Evolutionary conservation across 1,284 basidiomycete genomes (phyloP).

Genomic region (Inonotus obliquus): DNA sequence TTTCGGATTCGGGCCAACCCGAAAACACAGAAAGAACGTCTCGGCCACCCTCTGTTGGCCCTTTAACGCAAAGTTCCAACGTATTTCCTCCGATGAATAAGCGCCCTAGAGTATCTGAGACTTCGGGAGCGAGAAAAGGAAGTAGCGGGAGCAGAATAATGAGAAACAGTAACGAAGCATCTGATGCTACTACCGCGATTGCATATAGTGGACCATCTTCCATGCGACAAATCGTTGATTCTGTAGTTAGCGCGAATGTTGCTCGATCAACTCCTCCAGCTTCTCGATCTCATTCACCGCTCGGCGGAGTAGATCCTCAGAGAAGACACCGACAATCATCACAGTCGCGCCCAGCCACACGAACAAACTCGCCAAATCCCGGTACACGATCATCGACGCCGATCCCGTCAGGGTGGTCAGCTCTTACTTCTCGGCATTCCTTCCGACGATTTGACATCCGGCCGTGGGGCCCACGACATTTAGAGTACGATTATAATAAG

Average conservation of each 20-base stretch:
- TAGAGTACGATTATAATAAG: constrained; percentile 18
- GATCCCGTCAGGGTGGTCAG: constrained; percentile 8
- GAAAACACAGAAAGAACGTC: neutral
- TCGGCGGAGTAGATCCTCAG: neutral
- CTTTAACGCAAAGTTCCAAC: neutral
- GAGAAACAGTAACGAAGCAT: neutral
- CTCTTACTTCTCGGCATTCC: constrained; percentile 13
- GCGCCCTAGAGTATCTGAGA: neutral
- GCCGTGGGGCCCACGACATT: constrained; percentile 15
- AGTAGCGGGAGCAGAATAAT: neutral
- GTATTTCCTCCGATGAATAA: neutral
- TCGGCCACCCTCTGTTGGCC: neutral
- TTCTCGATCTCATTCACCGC: constrained; percentile 5
- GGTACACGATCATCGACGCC: neutral
- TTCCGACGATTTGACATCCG: constrained; percentile 14
- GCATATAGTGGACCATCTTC: constrained; percentile 7
- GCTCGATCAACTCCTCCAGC: constrained; percentile 9
- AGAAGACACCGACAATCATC: constrained; percentile 5
- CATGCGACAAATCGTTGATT: constrained; percentile 12
- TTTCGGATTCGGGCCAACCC: constrained; percentile 1
- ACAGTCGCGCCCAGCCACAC: constrained; percentile 5
- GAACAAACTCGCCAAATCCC: constrained; percentile 2
- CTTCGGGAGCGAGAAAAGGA: neutral
- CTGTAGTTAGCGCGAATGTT: constrained; percentile 12
- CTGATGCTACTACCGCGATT: neutral